Evolutionary conservation across 768 basidiomycete genomes (phyloP), one percentile per base, ranked within the genome.

Genomic region (Mycena chlorophos): DNA sequence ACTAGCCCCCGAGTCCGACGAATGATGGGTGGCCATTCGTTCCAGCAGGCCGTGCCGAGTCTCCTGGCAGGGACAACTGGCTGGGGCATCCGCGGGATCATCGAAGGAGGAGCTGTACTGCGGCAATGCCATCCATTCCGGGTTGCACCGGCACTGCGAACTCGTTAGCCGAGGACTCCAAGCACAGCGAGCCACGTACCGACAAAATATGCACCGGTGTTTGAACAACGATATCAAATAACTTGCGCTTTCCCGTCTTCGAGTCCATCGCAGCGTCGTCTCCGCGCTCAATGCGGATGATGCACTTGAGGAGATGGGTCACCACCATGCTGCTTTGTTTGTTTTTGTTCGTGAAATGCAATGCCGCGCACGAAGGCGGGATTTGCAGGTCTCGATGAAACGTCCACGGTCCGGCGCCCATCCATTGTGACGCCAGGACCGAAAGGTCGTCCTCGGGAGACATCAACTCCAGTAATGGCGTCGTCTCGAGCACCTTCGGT

Each of bases 391-490:
- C 75, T 51, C 83, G 79, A 54, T 85, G 83, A 56, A 98, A 81
- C 8, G 79, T 77, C 95, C 95, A 98, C 13, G 96, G 95, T 0
- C 96, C 95, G 2, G 84, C 83, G 26, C 88, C 88, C 85, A 86
- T 86, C 57, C 82, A 71, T 40, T 66, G 76, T 20, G 87, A 83
- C 26, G 79, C 82, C 47, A 80, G 68, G 50, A 87, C 84, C 0
- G 80, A 81, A 26, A 79, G 64, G 61, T 85, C 80, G 42, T 78
- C 75, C 23, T 78, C 78, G 2, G 78, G 74, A 4, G 71, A 67
- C 20, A 82, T 65, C 20, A 88, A 66, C 6, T 72, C 69, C 37
- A 79, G 71, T 1, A 96, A 71, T 0, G 95, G 91, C 0, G 91
- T 93, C 6, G 80, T 73, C 34, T 69, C 77, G 63, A 86, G 74